Percentiles rank a stretch among this genome's conserved stretches.
These are phyloP conservation scores for Didymosphaeria variabile DNA, from an alignment of 2,329 filamentous ascomycete genomes.

Conservation along the genomic window DNA sequence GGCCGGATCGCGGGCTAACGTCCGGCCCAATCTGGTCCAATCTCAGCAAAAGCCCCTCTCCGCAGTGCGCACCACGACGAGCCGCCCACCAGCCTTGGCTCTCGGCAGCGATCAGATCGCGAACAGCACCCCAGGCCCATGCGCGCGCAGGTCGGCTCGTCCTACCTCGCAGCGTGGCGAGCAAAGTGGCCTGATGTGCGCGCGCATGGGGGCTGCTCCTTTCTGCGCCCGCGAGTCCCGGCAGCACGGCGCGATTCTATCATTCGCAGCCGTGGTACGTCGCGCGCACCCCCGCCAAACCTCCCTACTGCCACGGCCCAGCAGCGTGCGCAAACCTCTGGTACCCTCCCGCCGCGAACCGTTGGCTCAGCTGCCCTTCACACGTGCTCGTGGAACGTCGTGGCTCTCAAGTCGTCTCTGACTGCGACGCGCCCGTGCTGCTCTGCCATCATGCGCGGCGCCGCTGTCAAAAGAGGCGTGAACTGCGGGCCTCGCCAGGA, in stretches of 20 bases:
- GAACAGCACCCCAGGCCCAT: constrained; percentile 2
- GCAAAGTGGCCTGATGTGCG: constrained; percentile 9
- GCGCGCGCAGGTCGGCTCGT: neutral
- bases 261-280: neutral
- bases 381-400: constrained; percentile 1
- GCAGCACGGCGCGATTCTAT: constrained; percentile 14
- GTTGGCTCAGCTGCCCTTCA: constrained; percentile 2
- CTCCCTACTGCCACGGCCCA: constrained; percentile 1
- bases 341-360: neutral
- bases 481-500: constrained; percentile 18
- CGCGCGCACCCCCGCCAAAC: neutral
- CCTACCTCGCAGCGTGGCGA: too few relatives aligned
- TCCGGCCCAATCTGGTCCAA: constrained; percentile 4
- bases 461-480: constrained; percentile 22
- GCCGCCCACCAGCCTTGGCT: constrained; percentile 15
- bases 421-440: neutral
- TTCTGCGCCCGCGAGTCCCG: constrained; percentile 7
- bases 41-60: neutral
- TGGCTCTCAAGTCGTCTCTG: constrained; percentile 9
- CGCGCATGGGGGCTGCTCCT: neutral
- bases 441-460: constrained; percentile 4
- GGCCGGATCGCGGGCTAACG: constrained; percentile 11
- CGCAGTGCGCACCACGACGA: neutral
- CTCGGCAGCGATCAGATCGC: constrained; percentile 11
- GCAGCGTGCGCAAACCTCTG: constrained; percentile 17